Conservation (phyloP, 1,139 yeast species). For the Kurtzmaniella quercitrusa region DNA sequence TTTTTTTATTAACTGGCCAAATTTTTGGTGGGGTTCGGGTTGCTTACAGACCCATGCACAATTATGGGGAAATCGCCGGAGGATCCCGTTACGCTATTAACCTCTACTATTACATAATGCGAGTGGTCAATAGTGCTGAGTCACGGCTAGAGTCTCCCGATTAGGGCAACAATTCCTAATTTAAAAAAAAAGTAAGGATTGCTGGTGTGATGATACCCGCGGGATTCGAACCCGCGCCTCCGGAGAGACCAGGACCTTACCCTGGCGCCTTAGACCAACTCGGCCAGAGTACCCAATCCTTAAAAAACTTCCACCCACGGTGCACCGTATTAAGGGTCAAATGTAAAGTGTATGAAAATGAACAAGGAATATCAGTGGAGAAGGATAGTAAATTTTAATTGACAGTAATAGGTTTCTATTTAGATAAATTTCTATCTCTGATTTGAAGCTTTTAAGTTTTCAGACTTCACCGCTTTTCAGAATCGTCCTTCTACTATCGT, state of each 20-base stretch:
- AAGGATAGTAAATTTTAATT: too few species aligned
- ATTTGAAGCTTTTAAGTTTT: too few species aligned
- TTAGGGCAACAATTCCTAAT: too few species aligned
- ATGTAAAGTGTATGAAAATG: too few species aligned
- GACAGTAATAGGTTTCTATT: too few species aligned
- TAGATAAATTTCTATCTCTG: too few species aligned
- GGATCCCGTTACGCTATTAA: too few species aligned
- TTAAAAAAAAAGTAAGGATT: not conserved
- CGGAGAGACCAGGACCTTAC: conserved; percentile 54
- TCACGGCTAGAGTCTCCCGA: not conserved
- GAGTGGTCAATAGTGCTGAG: not conserved
- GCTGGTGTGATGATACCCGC: conserved; percentile 38
- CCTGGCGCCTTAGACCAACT: conserved; percentile 49
- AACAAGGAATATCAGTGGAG: too few species aligned
- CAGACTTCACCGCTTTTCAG: too few species aligned
- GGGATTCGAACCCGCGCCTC: conserved; percentile 58
- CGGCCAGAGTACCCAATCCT: conserved; percentile 44
- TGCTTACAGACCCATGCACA: not conserved
- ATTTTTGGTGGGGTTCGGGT: not conserved
- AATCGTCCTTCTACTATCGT: too few species aligned
- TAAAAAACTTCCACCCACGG: not conserved
- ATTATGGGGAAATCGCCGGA: not conserved
- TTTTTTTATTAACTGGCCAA: not conserved
- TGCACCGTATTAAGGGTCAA: not conserved
- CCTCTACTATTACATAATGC: too few species aligned